Percentiles rank a stretch among this genome's conserved stretches.
Conservation (phyloP, 2,329 filamentous ascomycete species). For the Aspergillus phoenicis region DNA sequence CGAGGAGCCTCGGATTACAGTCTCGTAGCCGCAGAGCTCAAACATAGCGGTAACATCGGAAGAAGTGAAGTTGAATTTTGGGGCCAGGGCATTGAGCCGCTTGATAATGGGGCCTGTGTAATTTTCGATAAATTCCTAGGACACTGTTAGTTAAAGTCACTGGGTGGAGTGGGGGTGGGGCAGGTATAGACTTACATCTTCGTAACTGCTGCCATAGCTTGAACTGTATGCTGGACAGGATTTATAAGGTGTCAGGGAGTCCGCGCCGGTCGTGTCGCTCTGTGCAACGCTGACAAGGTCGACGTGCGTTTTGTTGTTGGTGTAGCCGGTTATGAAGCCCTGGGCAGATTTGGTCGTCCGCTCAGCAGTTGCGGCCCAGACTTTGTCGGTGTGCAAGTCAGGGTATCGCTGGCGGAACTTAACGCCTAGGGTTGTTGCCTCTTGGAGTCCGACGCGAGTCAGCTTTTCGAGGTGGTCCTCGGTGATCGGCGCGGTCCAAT, state of each 20-base stretch:
- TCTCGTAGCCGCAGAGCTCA: conserved; percentile 67
- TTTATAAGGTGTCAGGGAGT: conserved; percentile 66
- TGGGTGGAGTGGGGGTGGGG: background rate
- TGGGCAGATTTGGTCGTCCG: conserved; percentile 61
- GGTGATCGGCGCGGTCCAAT: conserved; percentile 61
- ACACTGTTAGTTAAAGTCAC: background rate
- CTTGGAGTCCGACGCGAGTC: conserved; percentile 62
- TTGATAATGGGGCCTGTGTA: conserved; percentile 65
- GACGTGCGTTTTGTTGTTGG: conserved; percentile 54
- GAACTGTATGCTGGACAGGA: conserved; percentile 65
- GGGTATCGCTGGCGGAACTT: conserved; percentile 63
- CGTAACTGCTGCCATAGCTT: conserved; percentile 58
- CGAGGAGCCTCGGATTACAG: conserved; percentile 63
- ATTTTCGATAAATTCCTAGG: conserved; percentile 21
- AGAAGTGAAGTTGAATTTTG: conserved; percentile 64
- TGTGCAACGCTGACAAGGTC: conserved; percentile 60
- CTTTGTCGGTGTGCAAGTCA: conserved; percentile 54
- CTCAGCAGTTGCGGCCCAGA: conserved; percentile 67
- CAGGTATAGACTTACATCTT: conserved; percentile 45
- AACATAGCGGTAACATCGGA: conserved; percentile 68
- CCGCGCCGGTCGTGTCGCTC: conserved; percentile 59
- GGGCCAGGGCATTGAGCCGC: conserved; percentile 57
- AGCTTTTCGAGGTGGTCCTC: conserved; percentile 59
- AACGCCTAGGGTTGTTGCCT: conserved; percentile 62
- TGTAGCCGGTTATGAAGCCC: conserved; percentile 60